Base-by-base conservation (phyloP, 768 basidiomycete genomes). In the Panus rudis region DNA sequence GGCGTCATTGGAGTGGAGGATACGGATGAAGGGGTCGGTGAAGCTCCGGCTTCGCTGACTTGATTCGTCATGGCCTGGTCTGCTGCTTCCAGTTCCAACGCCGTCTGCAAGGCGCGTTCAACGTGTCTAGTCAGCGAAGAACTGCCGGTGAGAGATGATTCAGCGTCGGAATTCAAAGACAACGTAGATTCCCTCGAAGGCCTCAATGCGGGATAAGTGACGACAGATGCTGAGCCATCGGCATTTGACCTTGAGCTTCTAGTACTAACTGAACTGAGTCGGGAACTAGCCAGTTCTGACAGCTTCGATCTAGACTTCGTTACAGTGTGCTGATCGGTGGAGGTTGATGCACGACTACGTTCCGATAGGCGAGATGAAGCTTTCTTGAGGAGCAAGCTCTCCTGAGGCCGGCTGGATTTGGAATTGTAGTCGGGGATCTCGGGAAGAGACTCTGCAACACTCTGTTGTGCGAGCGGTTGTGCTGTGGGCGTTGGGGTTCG, bases 151-250 rank as follows among this genome's bases (percentile, higher is more conserved):
- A 20, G 20, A 50, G 56, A 43, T 51, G 43, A 34, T 13, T 39
- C 47, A 11, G 47, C 31, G 22, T 49, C 48, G 17, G 38, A 31
- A 14, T 37, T 20, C 12, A 58, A 32, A 13, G 60, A 63, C 28
- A 62, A 30, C 23, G 63, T 55, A 16, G 84, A 87, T 38, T 75
- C 70, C 3, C 77, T 58, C 21, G 80, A 71, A n/a, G 84, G 86
- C 14, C 85, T 79, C 47, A 87, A 68, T 14, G 56, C 70, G 19
- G 84, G 81, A 55, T 81, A 88, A 1, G 86, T 87, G 52, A 79
- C 75, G n/a, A 83, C 69, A 20, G 84, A 79, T 3, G 76, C 78
- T 0, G 75, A 64, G 25, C 75, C 66, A 32, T 76, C 61, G 8
- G 65, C 73, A 45, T 45, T 76, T 19, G 78, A 76, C 38, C 72